Conservation (phyloP, 1,139 yeast genomes). For the Magnusiomyces suaveolens region DNA sequence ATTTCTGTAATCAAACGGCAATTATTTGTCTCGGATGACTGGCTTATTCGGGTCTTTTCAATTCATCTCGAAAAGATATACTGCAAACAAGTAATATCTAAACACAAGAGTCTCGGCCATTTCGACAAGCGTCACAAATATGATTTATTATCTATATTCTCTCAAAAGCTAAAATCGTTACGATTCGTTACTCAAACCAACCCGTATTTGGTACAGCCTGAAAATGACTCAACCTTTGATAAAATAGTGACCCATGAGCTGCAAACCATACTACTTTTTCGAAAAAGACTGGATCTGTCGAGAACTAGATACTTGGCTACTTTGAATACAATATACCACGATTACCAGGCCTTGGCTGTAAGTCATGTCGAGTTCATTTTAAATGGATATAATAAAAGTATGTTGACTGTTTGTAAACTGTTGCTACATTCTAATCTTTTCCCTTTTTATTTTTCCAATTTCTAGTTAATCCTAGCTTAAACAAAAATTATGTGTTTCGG, state of each 20-base stretch:
- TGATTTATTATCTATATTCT: background rate
- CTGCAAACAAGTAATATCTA: background rate
- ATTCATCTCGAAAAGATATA: background rate
- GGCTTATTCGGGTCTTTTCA: background rate
- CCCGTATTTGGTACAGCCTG: too few relatives aligned
- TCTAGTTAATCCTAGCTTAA: background rate
- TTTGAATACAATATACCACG: background rate
- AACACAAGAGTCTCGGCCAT: background rate
- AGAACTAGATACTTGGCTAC: background rate
- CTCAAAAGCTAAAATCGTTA: background rate
- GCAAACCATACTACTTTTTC: background rate
- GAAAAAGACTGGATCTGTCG: background rate
- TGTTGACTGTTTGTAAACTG: background rate
- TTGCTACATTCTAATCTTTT: background rate
- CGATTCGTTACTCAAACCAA: background rate
- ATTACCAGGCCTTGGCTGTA: background rate
- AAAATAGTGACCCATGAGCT: background rate
- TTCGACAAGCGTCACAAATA: background rate
- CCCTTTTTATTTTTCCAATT: too few relatives aligned
- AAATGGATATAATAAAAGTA: background rate
- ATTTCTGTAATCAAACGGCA: background rate
- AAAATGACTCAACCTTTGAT: background rate
- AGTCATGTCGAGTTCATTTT: background rate
- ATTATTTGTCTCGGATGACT: background rate
- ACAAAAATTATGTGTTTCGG: background rate